Evolutionary conservation across 257 asterid species (phyloP), one percentile per base, ranked within the genome.

Genomic region (Solanum raphanifolium): DNA sequence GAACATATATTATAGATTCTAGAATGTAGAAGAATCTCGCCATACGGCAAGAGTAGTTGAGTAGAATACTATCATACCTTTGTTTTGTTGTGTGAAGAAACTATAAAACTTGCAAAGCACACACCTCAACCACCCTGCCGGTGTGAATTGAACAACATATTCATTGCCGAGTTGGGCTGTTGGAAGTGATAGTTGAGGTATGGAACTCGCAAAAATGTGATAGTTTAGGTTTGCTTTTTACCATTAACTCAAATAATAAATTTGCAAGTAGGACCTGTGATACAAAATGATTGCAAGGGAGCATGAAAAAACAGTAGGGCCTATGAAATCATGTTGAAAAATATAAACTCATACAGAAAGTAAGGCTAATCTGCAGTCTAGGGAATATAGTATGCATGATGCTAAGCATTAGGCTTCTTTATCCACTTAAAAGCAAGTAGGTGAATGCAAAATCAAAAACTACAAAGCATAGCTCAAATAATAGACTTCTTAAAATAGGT

Each of bases 261-360:
- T 31, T 35, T 16, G 65, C 58, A 66, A 62, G 87, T 66, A 43
- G 82, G 78, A 85, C 27, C 29, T 31, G 27, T 27, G 87, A 62
- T 85, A 7, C 23, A 46, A 85, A 85, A 85, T 85, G 87, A 85
- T 85, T 85, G 87, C 87, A 85, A 85, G 75, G 87, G 65, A 85
- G 62, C 87, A 85, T 7, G 58, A 27, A 65, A 85, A 85, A 38
- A 68, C 75, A 71, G 87, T 65, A 62, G 82, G 87, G 31, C 79
- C 65, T 31, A 66, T 66, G 31, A 31, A 27, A 66, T 66, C 79
- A 66, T 38, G 41, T 36, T 85, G 11, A 25, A 85, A 85, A 36
- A 85, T 62, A 84, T 36, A 13, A 60, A 85, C 82, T 38, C 34
- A 85, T 0, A 6, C 16, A 66, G 81, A 27, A 85, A 71, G 78